Percentiles rank a stretch among this genome's conserved stretches.
phyloP scores from a whole-genome alignment of 2,329 filamentous ascomycete genomes.

The Drechmeria coniospora region DNA sequence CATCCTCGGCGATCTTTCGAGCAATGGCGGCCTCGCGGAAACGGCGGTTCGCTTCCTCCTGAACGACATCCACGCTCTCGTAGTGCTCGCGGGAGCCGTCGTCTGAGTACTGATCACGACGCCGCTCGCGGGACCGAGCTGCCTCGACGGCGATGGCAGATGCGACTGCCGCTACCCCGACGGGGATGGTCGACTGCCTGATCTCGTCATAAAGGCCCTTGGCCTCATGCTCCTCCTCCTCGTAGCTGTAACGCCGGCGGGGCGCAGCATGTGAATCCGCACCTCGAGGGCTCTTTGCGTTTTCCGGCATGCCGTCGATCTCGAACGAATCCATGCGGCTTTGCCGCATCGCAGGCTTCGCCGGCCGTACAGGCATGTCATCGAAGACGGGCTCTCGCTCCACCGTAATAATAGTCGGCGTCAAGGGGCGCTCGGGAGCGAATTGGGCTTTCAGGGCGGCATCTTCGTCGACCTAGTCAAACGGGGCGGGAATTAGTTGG shows the following conservation, averaged over 20 bases:
- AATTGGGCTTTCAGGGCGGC: conserved; percentile 17
- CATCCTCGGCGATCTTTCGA: conserved; percentile 36
- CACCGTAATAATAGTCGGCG: conserved; percentile 36
- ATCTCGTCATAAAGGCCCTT: conserved; percentile 28
- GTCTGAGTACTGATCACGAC: conserved; percentile 16
- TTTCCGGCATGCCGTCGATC: conserved; percentile 19
- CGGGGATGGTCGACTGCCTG: conserved; percentile 31
- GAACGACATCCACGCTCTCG: conserved; percentile 27
- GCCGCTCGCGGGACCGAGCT: conserved; percentile 18
- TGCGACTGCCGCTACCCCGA: conserved; percentile 29
- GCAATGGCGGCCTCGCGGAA: conserved; percentile 41
- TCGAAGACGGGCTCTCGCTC: conserved; percentile 37
- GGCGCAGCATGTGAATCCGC: conserved; percentile 7
- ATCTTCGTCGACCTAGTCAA: conserved; percentile 40
- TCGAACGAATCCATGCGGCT: conserved; percentile 37
- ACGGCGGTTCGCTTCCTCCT: conserved; percentile 40
- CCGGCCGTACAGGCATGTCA: conserved; percentile 14
- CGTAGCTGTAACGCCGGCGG: conserved; percentile 11
- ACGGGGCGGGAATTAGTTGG: too few species aligned
- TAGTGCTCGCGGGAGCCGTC: conserved; percentile 17
- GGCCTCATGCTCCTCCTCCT: conserved; percentile 27
- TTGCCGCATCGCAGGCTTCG: conserved; percentile 19
- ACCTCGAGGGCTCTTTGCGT: conserved; percentile 10
- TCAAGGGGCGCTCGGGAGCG: conserved; percentile 21
- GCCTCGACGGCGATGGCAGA: conserved; percentile 29